Evolutionary conservation across 805 yeast genomes (phyloP), one percentile per base, ranked within the genome.

Genomic region (Schwanniomyces sp.): DNA sequence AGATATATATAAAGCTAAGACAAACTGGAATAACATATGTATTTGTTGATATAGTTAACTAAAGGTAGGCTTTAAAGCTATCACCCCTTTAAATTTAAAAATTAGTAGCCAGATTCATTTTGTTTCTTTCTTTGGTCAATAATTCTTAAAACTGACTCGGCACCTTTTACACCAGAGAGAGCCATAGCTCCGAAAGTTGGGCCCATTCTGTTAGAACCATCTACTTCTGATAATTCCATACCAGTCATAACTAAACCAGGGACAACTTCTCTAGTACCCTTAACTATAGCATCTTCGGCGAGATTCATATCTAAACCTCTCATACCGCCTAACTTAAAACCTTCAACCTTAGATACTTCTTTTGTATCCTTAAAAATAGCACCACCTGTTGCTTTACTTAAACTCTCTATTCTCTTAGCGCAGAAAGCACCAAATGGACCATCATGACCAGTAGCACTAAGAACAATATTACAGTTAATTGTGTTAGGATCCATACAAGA

Each of bases 161-260:
- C 91, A 38, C 91, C 91, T 69, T 85, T 84, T 56, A 85, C 85
- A 58, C 92, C 92, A 25, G 87, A 80, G 48, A 84, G 78, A 29
- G 81, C 85, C 91, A 86, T 86, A 41, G 91, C 91, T 50, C 90
- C 91, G 56, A 86, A 86, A 34, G 91, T 85, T 43, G 92, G 91
- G 25, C 91, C 91, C 91, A 86, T 86, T 69, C 92, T 80, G 77
- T 85, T 84, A 55, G 81, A 79, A 24, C 91, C 91, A 58, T 84
- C 88, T 46, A 85, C 80, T 63, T 86, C 91, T 29, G 88, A 83
- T 54, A 84, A 75, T 68, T 86, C 91, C 92, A 86, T 86, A 57
- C 92, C 91, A 10, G 80, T 79, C 43, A 86, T 85, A 50, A 82
- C 84, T 50, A 82, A 72, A 27, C 88, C 88, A 14, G 86, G 85